These are phyloP conservation scores for Syzygium grande DNA, from an alignment of 345 rosid species.

Conservation along the genomic window DNA sequence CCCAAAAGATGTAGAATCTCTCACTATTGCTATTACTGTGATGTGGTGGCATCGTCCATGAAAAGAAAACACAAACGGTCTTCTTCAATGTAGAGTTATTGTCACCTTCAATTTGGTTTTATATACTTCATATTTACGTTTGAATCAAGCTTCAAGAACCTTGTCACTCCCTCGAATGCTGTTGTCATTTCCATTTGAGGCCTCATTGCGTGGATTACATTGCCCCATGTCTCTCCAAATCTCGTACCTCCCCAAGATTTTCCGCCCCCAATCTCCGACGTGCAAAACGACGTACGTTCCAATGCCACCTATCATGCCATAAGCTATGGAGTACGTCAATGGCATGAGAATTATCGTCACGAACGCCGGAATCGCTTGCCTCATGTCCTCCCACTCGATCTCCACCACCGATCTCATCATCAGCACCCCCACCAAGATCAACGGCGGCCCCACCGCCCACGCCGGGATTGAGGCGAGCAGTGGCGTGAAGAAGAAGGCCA, in stretches of 20 bases:
- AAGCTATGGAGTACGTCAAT: constrained; percentile 76
- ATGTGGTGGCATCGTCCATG: no score
- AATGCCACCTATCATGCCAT: constrained; percentile 82
- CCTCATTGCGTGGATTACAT: neutral
- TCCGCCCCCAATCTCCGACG: constrained; percentile 58
- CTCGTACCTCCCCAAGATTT: constrained; percentile 28
- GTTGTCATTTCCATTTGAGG: neutral
- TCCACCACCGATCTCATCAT: constrained; percentile 93
- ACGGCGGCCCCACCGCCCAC: constrained; percentile 94
- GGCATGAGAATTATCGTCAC: constrained; percentile 76
- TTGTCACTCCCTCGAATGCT: neutral
- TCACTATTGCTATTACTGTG: no score
- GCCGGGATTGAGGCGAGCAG: constrained; percentile 71
- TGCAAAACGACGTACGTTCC: constrained; percentile 63
- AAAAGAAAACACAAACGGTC: no score
- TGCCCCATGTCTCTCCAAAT: constrained; percentile 2
- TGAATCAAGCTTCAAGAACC: neutral
- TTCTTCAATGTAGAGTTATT: no score
- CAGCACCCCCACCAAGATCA: constrained; percentile 79
- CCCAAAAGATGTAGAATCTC: no score
- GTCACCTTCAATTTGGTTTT: no score
- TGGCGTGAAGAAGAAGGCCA: constrained; percentile 83
- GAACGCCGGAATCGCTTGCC: constrained; percentile 75
- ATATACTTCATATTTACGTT: neutral
- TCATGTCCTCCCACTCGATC: constrained; percentile 83